Percentiles rank a stretch among this genome's conserved stretches.
Evolutionary conservation across 257 asterid genomes (phyloP).

Genomic region (Fraxinus americana): DNA sequence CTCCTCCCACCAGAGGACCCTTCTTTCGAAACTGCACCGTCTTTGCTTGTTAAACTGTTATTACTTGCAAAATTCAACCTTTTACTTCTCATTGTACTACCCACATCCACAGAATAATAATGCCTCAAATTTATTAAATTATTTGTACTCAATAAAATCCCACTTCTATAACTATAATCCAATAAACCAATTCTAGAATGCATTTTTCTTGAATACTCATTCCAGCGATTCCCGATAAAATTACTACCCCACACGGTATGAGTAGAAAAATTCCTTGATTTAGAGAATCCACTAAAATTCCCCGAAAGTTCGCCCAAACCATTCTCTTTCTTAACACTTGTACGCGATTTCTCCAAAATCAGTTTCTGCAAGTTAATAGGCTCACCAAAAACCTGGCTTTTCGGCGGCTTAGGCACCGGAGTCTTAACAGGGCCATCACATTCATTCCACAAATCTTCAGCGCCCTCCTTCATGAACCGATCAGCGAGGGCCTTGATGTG

Average conservation of each 20-base stretch:
- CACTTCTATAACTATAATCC: constrained; percentile 22
- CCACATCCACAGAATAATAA: constrained; percentile 49
- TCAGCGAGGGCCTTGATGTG: constrained; percentile 85
- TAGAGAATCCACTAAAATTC: constrained; percentile 27
- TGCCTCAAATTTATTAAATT: constrained; percentile 32
- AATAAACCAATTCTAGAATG: constrained; percentile 24
- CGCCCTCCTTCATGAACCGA: constrained; percentile 94
- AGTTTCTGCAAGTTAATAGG: constrained; percentile 57
- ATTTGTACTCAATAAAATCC: constrained; percentile 28
- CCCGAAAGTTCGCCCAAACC: constrained; percentile 11
- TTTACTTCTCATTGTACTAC: constrained; percentile 19
- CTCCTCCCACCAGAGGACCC: constrained; percentile 29
- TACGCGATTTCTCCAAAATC: constrained; percentile 32
- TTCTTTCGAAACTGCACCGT: constrained; percentile 29
- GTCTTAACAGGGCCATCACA: constrained; percentile 60
- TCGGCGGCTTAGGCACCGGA: constrained; percentile 32
- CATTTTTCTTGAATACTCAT: constrained; percentile 21
- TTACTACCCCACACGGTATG: constrained; percentile 28
- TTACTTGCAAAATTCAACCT: constrained; percentile 39
- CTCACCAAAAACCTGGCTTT: constrained; percentile 30
- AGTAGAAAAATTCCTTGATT: constrained; percentile 51
- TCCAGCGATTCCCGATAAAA: constrained; percentile 28
- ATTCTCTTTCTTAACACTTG: constrained; percentile 12
- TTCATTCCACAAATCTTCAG: constrained; percentile 93
- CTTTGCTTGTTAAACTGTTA: constrained; percentile 33